Base-by-base conservation (phyloP, 2,329 filamentous ascomycete species). In the Xylaria sp. region DNA sequence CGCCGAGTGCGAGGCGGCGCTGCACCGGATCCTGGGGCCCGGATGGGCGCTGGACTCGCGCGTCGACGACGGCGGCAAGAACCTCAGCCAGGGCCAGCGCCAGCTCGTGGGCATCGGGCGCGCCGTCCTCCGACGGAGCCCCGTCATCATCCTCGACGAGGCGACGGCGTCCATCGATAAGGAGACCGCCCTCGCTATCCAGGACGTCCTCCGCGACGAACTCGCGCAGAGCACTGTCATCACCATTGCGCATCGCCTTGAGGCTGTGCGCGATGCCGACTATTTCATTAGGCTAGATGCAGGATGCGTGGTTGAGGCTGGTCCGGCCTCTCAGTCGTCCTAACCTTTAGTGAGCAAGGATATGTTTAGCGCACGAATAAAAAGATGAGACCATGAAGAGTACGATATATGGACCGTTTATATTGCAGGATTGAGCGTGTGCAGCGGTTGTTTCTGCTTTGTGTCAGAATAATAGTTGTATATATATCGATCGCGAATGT, bases 81-180 rank as follows among this genome's bases (percentile, higher is more conserved):
- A 89, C 69, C 80, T 89, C 39, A 88, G 85, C 72, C 88, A 90
- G 72, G 88, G 88, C 0, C 87, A 90, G 74, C 81, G 88, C 3
- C 88, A 90, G 73, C 83, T 90, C 4, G 83, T 90, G 0, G 87
- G 87, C 7, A 86, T 90, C 15, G 86, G 85, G 0, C 80, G 88
- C 4, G 88, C 88, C 0, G 85, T 90, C 0, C 79, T 90, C n/a
- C 80, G 88, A 1, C 81, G 85, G 4, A 89, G 86, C 55, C 87
- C 88, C 2, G 81, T 90, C 23, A 84, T 90, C 15, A 85, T 90
- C 30, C 76, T 89, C n/a, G 88, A 90, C 67, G 88, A 90, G 77
- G 89, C 88, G 2, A 90, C 89, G 3, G 88, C 88, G 2, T 88
- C 85, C 0, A 89, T 90, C 59, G 89, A 90, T 65, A 83, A 84